Evolutionary conservation across 768 basidiomycete species (phyloP).

Genomic region (Leccinum barrowsii): DNA sequence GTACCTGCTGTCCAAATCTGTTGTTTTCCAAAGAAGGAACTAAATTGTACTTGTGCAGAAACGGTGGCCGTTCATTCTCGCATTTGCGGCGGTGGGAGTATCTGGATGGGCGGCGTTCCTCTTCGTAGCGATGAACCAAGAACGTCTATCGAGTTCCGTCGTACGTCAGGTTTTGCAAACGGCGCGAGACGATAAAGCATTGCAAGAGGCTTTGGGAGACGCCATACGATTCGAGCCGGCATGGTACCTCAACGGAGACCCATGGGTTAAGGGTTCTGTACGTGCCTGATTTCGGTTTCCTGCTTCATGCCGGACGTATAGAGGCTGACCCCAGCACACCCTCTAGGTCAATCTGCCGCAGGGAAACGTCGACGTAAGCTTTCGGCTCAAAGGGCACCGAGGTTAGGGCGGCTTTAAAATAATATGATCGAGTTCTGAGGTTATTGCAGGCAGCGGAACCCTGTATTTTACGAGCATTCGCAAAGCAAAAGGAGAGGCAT

Average conservation of each 20-base stretch:
- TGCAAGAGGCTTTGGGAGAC: slow-evolving; percentile 58
- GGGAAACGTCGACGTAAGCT: slow-evolving; percentile 76
- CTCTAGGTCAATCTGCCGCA: slow-evolving; percentile 66
- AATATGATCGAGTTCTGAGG: neutral
- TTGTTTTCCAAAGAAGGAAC: neutral
- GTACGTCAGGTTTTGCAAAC: slow-evolving; percentile 62
- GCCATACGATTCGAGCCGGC: slow-evolving; percentile 39
- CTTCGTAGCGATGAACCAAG: slow-evolving; percentile 69
- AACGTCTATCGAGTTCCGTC: slow-evolving; percentile 73
- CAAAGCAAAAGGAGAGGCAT: slow-evolving; percentile 66
- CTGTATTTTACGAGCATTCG: slow-evolving; percentile 83
- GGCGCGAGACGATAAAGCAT: slow-evolving; percentile 47
- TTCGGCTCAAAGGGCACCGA: slow-evolving; percentile 69
- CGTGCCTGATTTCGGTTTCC: slow-evolving; percentile 23
- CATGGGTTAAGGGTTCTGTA: slow-evolving; percentile 66
- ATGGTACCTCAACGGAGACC: slow-evolving; percentile 70
- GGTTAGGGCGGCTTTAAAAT: slow-evolving; percentile 36
- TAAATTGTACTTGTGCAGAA: slow-evolving; percentile 16
- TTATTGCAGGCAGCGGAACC: slow-evolving; percentile 58
- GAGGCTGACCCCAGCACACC: neutral
- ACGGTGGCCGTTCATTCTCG: slow-evolving; percentile 58
- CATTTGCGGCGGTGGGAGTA: slow-evolving; percentile 48
- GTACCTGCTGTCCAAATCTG: slow-evolving; percentile 20
- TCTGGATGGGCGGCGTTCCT: slow-evolving; percentile 68
- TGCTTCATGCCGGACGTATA: neutral